Evolutionary conservation across 2,329 filamentous ascomycete species (phyloP).

Genomic region (Ambrosiella cleistominuta): DNA sequence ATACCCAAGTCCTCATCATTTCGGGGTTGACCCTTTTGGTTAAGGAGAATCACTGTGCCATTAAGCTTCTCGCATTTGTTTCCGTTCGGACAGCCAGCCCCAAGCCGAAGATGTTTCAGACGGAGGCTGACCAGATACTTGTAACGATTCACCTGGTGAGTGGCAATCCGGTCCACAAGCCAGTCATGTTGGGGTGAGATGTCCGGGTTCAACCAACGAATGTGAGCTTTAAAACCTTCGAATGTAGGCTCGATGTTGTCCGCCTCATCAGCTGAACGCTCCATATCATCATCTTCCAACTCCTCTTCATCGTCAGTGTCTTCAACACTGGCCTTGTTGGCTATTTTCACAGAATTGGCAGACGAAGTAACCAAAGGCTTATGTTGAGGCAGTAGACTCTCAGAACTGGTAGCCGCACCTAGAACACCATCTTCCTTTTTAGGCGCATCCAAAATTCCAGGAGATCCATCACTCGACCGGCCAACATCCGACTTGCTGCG

Average conservation of each 20-base stretch:
- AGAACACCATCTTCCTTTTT: slow-evolving; percentile 37
- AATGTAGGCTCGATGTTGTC: slow-evolving; percentile 52
- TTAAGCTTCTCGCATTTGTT: slow-evolving; percentile 48
- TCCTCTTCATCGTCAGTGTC: slow-evolving; percentile 46
- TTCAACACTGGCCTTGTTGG: slow-evolving; percentile 15
- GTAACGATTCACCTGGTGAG: slow-evolving; percentile 65
- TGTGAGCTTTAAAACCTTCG: slow-evolving; percentile 60
- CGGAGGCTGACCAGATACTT: slow-evolving; percentile 55
- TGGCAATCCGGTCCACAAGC: slow-evolving; percentile 63
- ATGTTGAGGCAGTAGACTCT: neutral
- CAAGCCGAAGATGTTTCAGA: slow-evolving; percentile 49
- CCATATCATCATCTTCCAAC: slow-evolving; percentile 41
- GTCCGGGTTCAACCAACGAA: slow-evolving; percentile 55
- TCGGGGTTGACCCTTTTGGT: slow-evolving; percentile 40
- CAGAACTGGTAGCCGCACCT: slow-evolving; percentile 26
- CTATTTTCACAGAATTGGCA: neutral
- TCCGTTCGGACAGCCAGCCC: slow-evolving; percentile 43
- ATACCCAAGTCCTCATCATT: slow-evolving; percentile 33
- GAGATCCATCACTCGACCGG: slow-evolving; percentile 23
- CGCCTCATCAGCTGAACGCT: slow-evolving; percentile 41
- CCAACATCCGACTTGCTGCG: slow-evolving; percentile 37
- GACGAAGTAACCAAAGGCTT: neutral
- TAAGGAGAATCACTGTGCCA: slow-evolving; percentile 45
- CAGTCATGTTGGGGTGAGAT: slow-evolving; percentile 32
- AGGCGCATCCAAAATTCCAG: slow-evolving; percentile 33